Conservation (phyloP, 495 filamentous ascomycete genomes). For the Neurospora sp. region DNA sequence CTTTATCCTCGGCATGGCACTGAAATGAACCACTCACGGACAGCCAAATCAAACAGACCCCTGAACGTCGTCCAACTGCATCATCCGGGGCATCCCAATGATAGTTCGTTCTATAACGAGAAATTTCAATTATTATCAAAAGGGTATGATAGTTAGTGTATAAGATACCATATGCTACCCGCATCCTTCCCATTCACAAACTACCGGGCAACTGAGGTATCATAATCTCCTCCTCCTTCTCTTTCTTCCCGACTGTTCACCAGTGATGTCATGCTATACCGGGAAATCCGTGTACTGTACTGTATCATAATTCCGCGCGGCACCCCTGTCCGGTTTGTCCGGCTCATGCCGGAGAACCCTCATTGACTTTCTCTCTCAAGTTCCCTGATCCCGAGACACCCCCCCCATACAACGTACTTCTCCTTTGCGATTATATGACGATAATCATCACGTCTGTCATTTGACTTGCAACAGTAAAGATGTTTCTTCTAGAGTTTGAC, state of each 20-base stretch:
- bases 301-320: not conserved
- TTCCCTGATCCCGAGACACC: not conserved
- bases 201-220: not conserved
- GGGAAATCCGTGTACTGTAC: not conserved
- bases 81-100: not conserved
- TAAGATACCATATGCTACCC: not conserved
- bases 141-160: not conserved
- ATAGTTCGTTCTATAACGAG: not conserved
- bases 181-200: not conserved
- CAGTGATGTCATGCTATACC: not conserved
- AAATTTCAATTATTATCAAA: not conserved
- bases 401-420: not conserved
- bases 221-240: not conserved
- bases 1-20: constrained; percentile 6
- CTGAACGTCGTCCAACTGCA: not conserved
- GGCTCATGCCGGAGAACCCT: not conserved
- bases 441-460: not conserved
- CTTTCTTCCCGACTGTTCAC: not conserved
- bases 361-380: not conserved
- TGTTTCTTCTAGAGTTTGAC: not conserved
- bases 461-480: not conserved
- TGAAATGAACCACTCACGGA: not conserved
- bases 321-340: not conserved
- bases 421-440: not conserved
- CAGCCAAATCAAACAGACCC: not conserved